Base-by-base conservation (phyloP, 805 yeast species). In the Yarrowia sp. region DNA sequence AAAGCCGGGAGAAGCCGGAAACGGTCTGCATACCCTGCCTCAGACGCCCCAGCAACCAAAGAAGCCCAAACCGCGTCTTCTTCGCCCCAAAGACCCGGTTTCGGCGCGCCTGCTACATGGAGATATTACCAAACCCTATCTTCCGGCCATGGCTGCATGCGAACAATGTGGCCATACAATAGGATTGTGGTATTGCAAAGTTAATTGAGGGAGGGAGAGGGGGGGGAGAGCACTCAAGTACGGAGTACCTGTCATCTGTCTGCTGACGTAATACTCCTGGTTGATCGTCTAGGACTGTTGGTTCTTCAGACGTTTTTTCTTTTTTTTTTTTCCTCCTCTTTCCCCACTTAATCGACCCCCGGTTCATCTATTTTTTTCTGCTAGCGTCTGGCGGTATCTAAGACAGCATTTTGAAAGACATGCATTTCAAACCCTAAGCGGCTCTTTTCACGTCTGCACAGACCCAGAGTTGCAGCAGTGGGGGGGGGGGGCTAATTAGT, bases 51-150 rank as follows among this genome's bases (percentile, higher is more conserved):
- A n/a, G n/a, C n/a, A n/a, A n/a, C n/a, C 30, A 24, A 24, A 4
- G 30, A 24, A 4, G 30, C 30, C 30, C 6, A 24, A 24, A 24
- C 7, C 30, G 30, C 30, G 30, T 4, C 3, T 5, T 24, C 30
- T 7, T 5, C 30, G 6, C 7, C 30, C 30, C 30, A 24, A 7
- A 4, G 17, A 17, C 56, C 42, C 42, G 17, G 56, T 52, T 52
- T 52, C 58, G 43, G 58, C 58, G 34, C 19, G 34, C 58, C 58
- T 52, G 58, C 58, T 52, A 36, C 17, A n/a, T 38, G 30, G 15
- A 52, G 58, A 52, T 52, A 52, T 52, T 52, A 52, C 58, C 58
- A 36, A 52, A 52, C 58, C 43, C 43, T 52, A 52, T 52, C 43
- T 52, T 52, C 43, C 58, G 43, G 19, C 43, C 4, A 24, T 52